Base-by-base conservation (phyloP, 2,329 filamentous ascomycete species). In the Cylindrodendrum hubeiense region DNA sequence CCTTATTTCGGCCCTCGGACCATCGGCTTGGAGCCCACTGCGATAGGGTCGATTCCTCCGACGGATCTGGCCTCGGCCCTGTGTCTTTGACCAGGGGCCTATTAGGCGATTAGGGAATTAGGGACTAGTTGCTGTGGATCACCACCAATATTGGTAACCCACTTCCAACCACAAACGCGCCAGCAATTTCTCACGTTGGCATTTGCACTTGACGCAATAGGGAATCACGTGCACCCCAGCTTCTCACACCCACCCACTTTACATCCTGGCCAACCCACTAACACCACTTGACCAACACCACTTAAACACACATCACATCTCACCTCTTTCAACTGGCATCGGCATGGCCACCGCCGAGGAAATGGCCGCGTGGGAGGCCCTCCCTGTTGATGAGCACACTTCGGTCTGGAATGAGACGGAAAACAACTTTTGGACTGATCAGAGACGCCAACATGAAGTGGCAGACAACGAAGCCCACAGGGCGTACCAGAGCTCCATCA, bases 341-440 rank as follows among this genome's bases (percentile, higher is more conserved):
- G 57, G 39, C 44, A 74, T 74, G 72, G 65, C 71, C 64, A 55
- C 65, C 49, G 50, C 63, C 52, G 72, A 74, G 34, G 71, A 74
- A 37, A 52, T 66, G 28, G 72, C 70, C 50, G 67, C 70, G 47
- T 78, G 75, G 76, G 71, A 73, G 19, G 66, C 71, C 15, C 75
- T 80, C 46, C 75, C 77, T 8, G 53, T 58, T 33, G 73, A 79
- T 5, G 77, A 79, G 64, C 73, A 76, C 47, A 70, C 70, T 26
- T 75, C 73, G 10, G 74, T 79, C n/a, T 80, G 79, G 79, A 69
- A 76, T 30, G 77, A 80, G 58, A 78, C 77, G 17, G 79, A 80
- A 51, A 65, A 67, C 46, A 79, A 78, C 39, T 80, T 79, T 30
- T 81, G 79, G 79, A 34, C 64, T 39, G 67, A 68, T 15, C 77